Percentiles rank a stretch among this genome's conserved stretches.
Conservation (phyloP, 2,329 filamentous ascomycete species). For the Geosmithia putterillii region DNA sequence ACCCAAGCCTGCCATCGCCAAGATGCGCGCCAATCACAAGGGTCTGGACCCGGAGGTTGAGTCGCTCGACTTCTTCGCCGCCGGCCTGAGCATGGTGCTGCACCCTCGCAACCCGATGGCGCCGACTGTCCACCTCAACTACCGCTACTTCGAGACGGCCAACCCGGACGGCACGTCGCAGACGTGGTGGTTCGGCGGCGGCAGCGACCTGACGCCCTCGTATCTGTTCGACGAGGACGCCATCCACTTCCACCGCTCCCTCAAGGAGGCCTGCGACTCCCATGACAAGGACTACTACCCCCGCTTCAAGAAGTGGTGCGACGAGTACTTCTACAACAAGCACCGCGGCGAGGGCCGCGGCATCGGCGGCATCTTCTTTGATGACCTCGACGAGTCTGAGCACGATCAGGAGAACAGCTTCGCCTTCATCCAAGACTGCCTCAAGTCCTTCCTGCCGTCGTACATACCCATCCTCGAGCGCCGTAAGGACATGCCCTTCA, state of each 20-base stretch:
- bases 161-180: conserved; percentile 69
- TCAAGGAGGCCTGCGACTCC: conserved; percentile 86
- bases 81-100: conserved; percentile 82
- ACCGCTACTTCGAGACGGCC: conserved; percentile 95
- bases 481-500: conserved; percentile 86
- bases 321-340: conserved; percentile 92
- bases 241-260: conserved; percentile 87
- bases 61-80: conserved; percentile 86
- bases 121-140: conserved; percentile 95
- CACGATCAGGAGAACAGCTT: conserved; percentile 85
- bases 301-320: conserved; percentile 95
- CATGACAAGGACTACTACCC: conserved; percentile 90
- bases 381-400: conserved; percentile 81
- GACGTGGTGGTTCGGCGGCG: conserved; percentile 97
- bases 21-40: conserved; percentile 94
- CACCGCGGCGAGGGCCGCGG: conserved; percentile 81
- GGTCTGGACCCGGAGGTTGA: conserved; percentile 69
- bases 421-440: conserved; percentile 73
- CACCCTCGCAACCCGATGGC: conserved; percentile 95
- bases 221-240: conserved; percentile 97
- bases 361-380: conserved; percentile 95
- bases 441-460: conserved; percentile 77
- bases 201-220: conserved; percentile 81
- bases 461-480: conserved; percentile 83
- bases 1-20: conserved; percentile 73